A percentile compares a stretch with the other conserved stretches of the same genome.
These are phyloP conservation scores for Mycogone perniciosa DNA, from an alignment of 2,329 filamentous ascomycete genomes.

Conservation along the genomic window DNA sequence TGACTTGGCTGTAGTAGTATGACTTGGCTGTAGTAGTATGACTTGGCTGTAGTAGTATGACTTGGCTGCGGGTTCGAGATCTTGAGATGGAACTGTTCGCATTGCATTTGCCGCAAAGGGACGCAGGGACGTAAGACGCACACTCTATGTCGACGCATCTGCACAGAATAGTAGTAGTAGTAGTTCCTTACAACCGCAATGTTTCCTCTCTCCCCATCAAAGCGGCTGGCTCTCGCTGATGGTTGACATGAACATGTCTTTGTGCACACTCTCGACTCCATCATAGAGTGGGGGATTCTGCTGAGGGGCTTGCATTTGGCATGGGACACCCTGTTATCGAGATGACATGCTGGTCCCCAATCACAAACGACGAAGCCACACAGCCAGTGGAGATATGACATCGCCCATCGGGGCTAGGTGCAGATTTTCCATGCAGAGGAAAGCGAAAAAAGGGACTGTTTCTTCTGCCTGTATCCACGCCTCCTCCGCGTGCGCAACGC, in stretches of 20 bases:
- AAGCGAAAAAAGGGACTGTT: neutral
- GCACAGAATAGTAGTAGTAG: too few species aligned
- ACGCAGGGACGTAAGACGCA: neutral
- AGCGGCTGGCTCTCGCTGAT: constrained; percentile 3
- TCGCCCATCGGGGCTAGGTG: constrained; percentile 8
- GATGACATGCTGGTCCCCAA: constrained; percentile 11
- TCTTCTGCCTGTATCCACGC: neutral
- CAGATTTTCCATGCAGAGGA: constrained; percentile 5
- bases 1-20: too few species aligned
- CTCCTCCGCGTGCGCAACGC: neutral
- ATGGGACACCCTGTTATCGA: constrained; percentile 8
- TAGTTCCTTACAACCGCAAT: neutral
- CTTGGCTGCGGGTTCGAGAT: too few species aligned
- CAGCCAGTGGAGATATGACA: constrained; percentile 12
- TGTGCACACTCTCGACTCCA: neutral
- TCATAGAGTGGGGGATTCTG: neutral
- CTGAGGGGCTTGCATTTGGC: neutral
- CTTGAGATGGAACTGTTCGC: too few species aligned
- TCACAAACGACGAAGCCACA: constrained; percentile 1
- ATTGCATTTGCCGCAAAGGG: too few species aligned
- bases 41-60: too few species aligned
- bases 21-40: too few species aligned
- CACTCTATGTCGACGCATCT: too few species aligned
- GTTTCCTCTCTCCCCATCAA: neutral
- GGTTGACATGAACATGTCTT: constrained; percentile 3